Evolutionary conservation across 805 yeast species (phyloP), one percentile per base, ranked within the genome.

Genomic region (Metschnikowia matae): DNA sequence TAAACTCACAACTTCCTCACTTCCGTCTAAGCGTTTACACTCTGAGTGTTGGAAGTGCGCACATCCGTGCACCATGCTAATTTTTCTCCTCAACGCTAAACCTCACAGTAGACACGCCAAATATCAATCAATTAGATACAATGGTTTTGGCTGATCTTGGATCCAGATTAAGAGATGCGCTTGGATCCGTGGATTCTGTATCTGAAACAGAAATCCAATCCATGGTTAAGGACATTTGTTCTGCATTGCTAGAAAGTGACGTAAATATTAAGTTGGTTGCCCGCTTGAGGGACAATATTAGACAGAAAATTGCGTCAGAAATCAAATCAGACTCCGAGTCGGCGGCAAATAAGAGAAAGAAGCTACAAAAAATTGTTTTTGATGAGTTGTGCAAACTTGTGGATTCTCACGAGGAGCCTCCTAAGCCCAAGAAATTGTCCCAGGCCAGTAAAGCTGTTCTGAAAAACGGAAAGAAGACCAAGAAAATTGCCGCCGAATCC

Each of bases 181-280:
- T 74, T 35, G 70, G 75, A 15, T 62, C 67, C 5, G 73, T 73
- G 33, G 71, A 70, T 17, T 68, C 74, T 6, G 77, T 72, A 4
- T 65, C 74, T 3, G 69, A 66, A 43, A 65, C 63, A 33, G 78
- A 74, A 47, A 65, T 74, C 40, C 65, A 64, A 40, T 51, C 61
- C 32, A 81, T 91, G 85, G 72, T 94, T 59, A 92, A 92, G 66
- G 96, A 87, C 60, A 84, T 92, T 46, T 88, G 95, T 51, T 84
- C 87, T 52, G 99, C 99, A 0, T 77, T 92, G 50, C 74, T 94
- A 51, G 97, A 91, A 68, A 79, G 94, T n/a, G 99, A 92, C 68
- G 98, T 92, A 21, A 94, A 94, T 63, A 84, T 94, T 64, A 82
- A 80, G 58, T 75, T 92, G 44, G 99, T 92, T 29, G 82, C 88